A percentile compares a stretch with the other conserved stretches of the same genome.
Evolutionary conservation across 2,329 filamentous ascomycete species (phyloP).

Genomic region (Penicillium verrucosum): DNA sequence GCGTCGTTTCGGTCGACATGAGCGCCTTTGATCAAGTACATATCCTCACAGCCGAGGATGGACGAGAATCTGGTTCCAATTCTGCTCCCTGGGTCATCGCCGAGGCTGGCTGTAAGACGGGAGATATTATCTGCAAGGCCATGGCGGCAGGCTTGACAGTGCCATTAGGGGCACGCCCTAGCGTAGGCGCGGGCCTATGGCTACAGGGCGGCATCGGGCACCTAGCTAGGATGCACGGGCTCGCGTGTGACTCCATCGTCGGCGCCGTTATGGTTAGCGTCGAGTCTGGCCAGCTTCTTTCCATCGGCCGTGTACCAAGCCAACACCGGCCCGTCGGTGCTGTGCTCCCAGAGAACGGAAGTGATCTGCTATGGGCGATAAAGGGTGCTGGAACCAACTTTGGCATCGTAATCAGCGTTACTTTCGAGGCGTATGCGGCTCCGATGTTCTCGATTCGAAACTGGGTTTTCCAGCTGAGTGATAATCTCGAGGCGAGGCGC

Average conservation of each 20-base stretch:
- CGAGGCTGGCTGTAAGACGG: slow-evolving; percentile 56
- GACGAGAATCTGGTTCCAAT: background rate
- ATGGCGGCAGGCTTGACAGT: slow-evolving; percentile 53
- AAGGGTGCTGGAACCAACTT: slow-evolving; percentile 60
- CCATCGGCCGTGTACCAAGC: slow-evolving; percentile 49
- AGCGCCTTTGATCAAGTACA: slow-evolving; percentile 52
- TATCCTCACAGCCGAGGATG: background rate
- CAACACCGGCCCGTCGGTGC: slow-evolving; percentile 43
- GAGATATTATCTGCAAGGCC: slow-evolving; percentile 51
- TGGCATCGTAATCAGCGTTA: slow-evolving; percentile 55
- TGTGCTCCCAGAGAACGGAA: slow-evolving; percentile 48
- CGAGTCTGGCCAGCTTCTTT: slow-evolving; percentile 37
- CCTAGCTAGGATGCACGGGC: slow-evolving; percentile 53
- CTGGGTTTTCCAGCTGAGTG: slow-evolving; percentile 37
- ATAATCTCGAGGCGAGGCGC: slow-evolving; percentile 31
- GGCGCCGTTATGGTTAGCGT: slow-evolving; percentile 39
- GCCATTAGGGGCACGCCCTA: slow-evolving; percentile 60
- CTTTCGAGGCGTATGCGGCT: slow-evolving; percentile 48
- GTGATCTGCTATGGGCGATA: slow-evolving; percentile 55
- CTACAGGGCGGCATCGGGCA: slow-evolving; percentile 65
- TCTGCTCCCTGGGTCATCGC: slow-evolving; percentile 46
- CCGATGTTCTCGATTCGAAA: slow-evolving; percentile 42
- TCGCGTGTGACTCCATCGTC: slow-evolving; percentile 59
- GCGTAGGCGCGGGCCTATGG: slow-evolving; percentile 62
- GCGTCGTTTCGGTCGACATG: slow-evolving; percentile 60